Evolutionary conservation across 768 basidiomycete genomes (phyloP), one percentile per base, ranked within the genome.

Genomic region (Calocybe gangraenosa): DNA sequence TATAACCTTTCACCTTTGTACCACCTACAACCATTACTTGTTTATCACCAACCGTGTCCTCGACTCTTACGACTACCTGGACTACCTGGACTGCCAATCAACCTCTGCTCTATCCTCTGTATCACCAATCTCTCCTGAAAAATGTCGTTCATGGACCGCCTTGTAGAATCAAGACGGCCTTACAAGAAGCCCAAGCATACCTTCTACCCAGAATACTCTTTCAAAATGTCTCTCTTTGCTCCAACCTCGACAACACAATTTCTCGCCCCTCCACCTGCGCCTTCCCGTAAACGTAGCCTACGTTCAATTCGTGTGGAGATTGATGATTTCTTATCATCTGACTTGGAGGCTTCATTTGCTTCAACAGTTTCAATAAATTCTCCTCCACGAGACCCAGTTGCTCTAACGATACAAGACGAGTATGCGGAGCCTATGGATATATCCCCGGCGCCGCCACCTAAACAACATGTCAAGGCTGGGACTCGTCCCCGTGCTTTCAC

Each of bases 291-390:
- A 62, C 72, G 66, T 45, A 73, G 63, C 46, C 73, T 76, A 52
- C 64, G 65, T 44, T 61, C 66, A 56, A 59, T 64, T 54, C 66
- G 58, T 65, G 64, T 54, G 73, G 78, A 55, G 79, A 83, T 79
- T 42, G 81, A 87, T 49, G 80, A 83, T 34, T 82, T 80, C 57
- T 70, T 81, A 40, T 79, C 81, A 25, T 84, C 83, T n/a, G 87
- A 87, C 57, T 75, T 89, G 38, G 89, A 92, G 59, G 67, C 81
- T 31, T 90, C 88, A 21, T 92, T 92, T 58, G 86, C 86, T 6
- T 89, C 87, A 22, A 87, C 76, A 49, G 82, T 91, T 62, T 92
- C 89, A 6, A 67, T 92, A 37, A 74, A 86, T 57, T 87, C 87
- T 20, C 85, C 88, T 25, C 72, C 80, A 11, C 73, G 66, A 39